A percentile compares a stretch with the other conserved stretches of the same genome.
phyloP scores from a whole-genome alignment of 2,329 filamentous ascomycete species.

The Paecilomyces sp. region DNA sequence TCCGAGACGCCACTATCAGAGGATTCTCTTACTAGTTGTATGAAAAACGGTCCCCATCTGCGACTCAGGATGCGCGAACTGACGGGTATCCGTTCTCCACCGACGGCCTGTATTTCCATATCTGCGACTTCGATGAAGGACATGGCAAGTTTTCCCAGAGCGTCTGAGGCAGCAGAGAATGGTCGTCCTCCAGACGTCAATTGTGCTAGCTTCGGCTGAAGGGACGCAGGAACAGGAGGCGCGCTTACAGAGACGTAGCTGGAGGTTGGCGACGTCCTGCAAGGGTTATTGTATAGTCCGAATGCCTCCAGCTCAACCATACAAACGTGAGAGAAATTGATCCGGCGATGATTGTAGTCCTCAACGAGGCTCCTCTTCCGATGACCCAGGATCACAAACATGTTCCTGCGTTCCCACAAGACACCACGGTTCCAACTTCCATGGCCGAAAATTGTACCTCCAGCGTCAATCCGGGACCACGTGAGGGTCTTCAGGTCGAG shows the following conservation, averaged over 20 bases:
- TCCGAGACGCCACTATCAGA: slow-evolving; percentile 64
- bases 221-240: slow-evolving; percentile 52
- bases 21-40: slow-evolving; percentile 79
- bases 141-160: slow-evolving; percentile 75
- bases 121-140: slow-evolving; percentile 79
- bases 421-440: slow-evolving; percentile 97
- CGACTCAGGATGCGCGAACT: slow-evolving; percentile 84
- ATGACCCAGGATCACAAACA: slow-evolving; percentile 92
- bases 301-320: slow-evolving; percentile 97
- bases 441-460: slow-evolving; percentile 87
- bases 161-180: slow-evolving; percentile 71
- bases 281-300: slow-evolving; percentile 92
- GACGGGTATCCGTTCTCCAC: slow-evolving; percentile 84
- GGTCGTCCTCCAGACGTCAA: slow-evolving; percentile 66
- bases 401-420: slow-evolving; percentile 86
- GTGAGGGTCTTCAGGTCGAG: slow-evolving; percentile 79
- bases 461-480: slow-evolving; percentile 94
- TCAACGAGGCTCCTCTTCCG: slow-evolving; percentile 89
- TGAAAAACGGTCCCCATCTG: slow-evolving; percentile 93
- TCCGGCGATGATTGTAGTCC: slow-evolving; percentile 94
- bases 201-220: slow-evolving; percentile 43
- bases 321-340: slow-evolving; percentile 95
- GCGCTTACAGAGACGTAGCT: slow-evolving; percentile 79
- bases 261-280: slow-evolving; percentile 68
- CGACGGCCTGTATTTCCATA: slow-evolving; percentile 92